Percentiles rank a stretch among this genome's conserved stretches.
Evolutionary conservation across 768 basidiomycete species (phyloP).

Genomic region (Antrodiella citrinella): DNA sequence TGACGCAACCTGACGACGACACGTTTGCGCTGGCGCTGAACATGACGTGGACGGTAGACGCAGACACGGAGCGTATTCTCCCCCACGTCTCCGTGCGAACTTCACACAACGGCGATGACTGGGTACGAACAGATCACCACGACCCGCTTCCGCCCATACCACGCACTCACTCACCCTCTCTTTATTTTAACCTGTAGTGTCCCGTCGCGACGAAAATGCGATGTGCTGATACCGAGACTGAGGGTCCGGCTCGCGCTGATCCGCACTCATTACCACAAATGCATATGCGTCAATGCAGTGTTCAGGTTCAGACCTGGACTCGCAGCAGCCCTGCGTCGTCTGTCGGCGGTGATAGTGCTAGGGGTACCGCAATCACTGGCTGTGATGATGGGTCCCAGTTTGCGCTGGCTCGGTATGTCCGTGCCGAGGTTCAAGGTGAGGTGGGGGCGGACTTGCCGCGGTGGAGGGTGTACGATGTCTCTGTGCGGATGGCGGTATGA

Average conservation of each 20-base stretch:
- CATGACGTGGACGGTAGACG: conserved; percentile 30
- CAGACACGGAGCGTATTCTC: conserved; percentile 20
- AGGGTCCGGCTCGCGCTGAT: not conserved
- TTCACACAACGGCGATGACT: conserved; percentile 11
- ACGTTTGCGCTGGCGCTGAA: too few relatives aligned
- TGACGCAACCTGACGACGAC: conserved; percentile 10
- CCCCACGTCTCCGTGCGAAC: conserved; percentile 12
- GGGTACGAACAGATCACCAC: conserved; percentile 18
- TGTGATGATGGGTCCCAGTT: not conserved
- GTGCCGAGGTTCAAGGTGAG: not conserved
- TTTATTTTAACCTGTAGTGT: too few relatives aligned
- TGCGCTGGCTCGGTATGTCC: not conserved
- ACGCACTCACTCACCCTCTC: too few relatives aligned
- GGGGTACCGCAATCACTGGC: not conserved
- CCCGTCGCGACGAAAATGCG: not conserved
- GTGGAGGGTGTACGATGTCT: not conserved
- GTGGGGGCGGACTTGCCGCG: not conserved
- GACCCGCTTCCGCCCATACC: too few relatives aligned
- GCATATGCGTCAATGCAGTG: conserved; percentile 10
- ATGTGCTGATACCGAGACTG: not conserved
- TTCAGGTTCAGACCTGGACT: conserved; percentile 11
- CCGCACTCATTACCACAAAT: not conserved
- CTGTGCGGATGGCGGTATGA: too few relatives aligned
- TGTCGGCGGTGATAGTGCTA: not conserved
- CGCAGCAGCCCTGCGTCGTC: not conserved